phyloP scores from a whole-genome alignment of 768 basidiomycete genomes.

The Suillus decipiens region DNA sequence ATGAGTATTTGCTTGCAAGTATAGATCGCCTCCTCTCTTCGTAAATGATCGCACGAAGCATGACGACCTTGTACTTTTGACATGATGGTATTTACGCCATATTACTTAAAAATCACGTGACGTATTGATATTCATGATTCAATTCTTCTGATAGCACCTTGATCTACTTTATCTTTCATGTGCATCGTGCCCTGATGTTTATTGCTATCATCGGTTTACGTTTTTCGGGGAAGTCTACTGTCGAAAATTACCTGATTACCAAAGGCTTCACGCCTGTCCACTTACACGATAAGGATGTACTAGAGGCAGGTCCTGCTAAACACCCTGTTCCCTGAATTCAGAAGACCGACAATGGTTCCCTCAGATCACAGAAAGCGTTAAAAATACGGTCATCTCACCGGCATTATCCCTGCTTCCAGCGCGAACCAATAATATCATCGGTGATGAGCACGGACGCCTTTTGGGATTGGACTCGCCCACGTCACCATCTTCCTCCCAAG shows the following conservation, averaged over 20 bases:
- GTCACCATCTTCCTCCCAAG: conserved; percentile 22
- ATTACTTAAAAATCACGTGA: conserved; percentile 3
- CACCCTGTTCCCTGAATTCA: conserved; percentile 1
- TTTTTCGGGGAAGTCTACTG: conserved; percentile 58
- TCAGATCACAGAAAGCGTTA: neutral
- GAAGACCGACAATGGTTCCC: conserved; percentile 2
- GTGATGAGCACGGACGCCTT: conserved; percentile 4
- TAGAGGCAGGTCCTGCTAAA: conserved; percentile 18
- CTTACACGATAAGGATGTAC: conserved; percentile 28
- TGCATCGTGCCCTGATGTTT: conserved; percentile 48
- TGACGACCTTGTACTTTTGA: too few relatives aligned
- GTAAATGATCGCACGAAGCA: too few relatives aligned
- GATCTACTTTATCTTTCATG: neutral
- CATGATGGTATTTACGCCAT: too few relatives aligned
- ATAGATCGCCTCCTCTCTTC: too few relatives aligned
- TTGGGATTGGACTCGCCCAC: conserved; percentile 20
- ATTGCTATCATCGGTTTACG: conserved; percentile 67
- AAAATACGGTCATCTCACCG: neutral
- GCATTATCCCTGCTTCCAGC: neutral
- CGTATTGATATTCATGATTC: neutral
- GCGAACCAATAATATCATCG: conserved; percentile 4
- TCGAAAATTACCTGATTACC: conserved; percentile 59
- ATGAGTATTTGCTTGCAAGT: too few relatives aligned
- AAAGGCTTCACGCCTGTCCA: conserved; percentile 59
- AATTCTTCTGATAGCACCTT: neutral